Evolutionary conservation across 2,329 filamentous ascomycete genomes (phyloP).

Genomic region (Clarireedia hainanense): DNA sequence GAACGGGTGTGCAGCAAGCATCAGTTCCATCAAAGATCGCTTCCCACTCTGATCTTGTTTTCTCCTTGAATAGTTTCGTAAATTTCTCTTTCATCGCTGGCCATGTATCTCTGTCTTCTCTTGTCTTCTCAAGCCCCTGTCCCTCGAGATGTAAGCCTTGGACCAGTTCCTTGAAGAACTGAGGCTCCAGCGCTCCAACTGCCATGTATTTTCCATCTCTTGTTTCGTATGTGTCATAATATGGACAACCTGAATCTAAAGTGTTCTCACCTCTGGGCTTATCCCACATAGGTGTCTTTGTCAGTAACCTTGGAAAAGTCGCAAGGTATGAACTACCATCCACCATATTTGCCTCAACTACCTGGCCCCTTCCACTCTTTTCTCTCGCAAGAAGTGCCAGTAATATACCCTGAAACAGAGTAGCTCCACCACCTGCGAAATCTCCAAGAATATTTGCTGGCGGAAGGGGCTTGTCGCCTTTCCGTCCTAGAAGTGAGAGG

Average conservation of each 20-base stretch:
- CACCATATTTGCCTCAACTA: slow-evolving; percentile 96
- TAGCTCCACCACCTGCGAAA: slow-evolving; percentile 82
- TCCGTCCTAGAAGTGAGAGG: slow-evolving; percentile 66
- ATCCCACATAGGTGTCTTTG: slow-evolving; percentile 55
- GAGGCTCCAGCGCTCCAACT: slow-evolving; percentile 83
- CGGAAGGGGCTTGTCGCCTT: slow-evolving; percentile 61
- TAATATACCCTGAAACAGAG: slow-evolving; percentile 73
- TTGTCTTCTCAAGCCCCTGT: slow-evolving; percentile 41
- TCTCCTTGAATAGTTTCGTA: slow-evolving; percentile 54
- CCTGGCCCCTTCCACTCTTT: slow-evolving; percentile 64
- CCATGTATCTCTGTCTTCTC: slow-evolving; percentile 60
- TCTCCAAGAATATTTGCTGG: slow-evolving; percentile 83
- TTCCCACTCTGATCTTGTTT: slow-evolving; percentile 76
- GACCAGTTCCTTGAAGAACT: slow-evolving; percentile 68
- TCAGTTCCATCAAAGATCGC: slow-evolving; percentile 79
- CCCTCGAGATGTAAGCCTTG: slow-evolving; percentile 54
- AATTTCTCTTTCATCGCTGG: slow-evolving; percentile 55
- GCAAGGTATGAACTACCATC: slow-evolving; percentile 77
- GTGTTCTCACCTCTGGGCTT: slow-evolving; percentile 63
- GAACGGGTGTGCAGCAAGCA: slow-evolving; percentile 84
- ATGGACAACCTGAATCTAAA: slow-evolving; percentile 79
- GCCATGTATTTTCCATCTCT: slow-evolving; percentile 72
- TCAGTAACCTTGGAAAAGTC: slow-evolving; percentile 64
- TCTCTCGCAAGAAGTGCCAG: slow-evolving; percentile 65
- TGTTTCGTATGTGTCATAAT: slow-evolving; percentile 84